Evolutionary conservation across 2,329 filamentous ascomycete species (phyloP).

Genomic region (Ceratocystis harringtonii): DNA sequence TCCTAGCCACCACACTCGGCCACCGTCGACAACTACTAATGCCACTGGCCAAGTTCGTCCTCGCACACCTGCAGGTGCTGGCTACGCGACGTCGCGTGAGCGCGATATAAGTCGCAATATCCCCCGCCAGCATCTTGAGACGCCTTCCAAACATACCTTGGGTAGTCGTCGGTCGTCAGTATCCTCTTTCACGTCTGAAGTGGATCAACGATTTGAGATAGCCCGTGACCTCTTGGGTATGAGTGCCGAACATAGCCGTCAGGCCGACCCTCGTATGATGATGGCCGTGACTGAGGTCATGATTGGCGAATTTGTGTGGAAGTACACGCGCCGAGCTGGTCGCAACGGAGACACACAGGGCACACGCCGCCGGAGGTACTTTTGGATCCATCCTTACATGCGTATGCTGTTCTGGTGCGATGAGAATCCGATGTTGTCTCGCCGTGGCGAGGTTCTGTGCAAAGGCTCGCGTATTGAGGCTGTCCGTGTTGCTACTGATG

Average conservation of each 20-base stretch:
- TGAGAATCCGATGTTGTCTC: slow-evolving; percentile 64
- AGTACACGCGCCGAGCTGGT: slow-evolving; percentile 92
- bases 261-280: slow-evolving; percentile 91
- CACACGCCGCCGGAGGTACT: slow-evolving; percentile 85
- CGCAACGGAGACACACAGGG: slow-evolving; percentile 65
- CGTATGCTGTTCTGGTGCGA: slow-evolving; percentile 95
- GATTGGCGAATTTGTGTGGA: slow-evolving; percentile 98
- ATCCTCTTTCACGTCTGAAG: slow-evolving; percentile 87
- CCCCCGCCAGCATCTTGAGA: slow-evolving; percentile 8
- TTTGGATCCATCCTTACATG: slow-evolving; percentile 98
- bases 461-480: slow-evolving; percentile 94
- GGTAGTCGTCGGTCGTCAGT: slow-evolving; percentile 62
- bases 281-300: slow-evolving; percentile 98
- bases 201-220: slow-evolving; percentile 82
- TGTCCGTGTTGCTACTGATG: slow-evolving; percentile 79
- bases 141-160: slow-evolving; percentile 18
- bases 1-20: slow-evolving; percentile 38
- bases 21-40: slow-evolving; percentile 30
- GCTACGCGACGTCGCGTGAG: slow-evolving; percentile 29
- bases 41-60: slow-evolving; percentile 37
- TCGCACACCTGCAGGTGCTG: slow-evolving; percentile 42
- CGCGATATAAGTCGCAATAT: slow-evolving; percentile 8
- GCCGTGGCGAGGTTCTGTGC: slow-evolving; percentile 56
- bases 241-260: slow-evolving; percentile 30
- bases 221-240: slow-evolving; percentile 40